phyloP scores from a whole-genome alignment of 805 yeast species.

The Ascoidea rubescens region DNA sequence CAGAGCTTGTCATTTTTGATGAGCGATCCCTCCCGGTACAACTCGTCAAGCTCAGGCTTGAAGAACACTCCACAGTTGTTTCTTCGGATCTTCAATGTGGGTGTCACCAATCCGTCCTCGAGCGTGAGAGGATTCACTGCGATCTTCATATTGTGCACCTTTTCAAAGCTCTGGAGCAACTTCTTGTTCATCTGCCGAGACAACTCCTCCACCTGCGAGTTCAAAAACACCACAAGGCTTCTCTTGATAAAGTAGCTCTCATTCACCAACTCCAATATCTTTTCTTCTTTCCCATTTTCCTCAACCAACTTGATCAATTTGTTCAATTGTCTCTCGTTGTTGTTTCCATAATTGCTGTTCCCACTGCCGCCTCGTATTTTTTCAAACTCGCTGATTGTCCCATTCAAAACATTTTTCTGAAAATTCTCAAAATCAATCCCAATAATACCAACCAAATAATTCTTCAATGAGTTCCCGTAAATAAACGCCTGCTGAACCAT shows the following conservation, averaged over 20 bases:
- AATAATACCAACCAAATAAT: slow-evolving; percentile 35
- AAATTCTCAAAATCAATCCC: slow-evolving; percentile 31
- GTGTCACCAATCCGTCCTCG: slow-evolving; percentile 38
- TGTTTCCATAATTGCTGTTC: not conserved
- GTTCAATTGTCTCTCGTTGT: not conserved
- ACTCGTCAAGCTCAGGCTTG: slow-evolving; percentile 19
- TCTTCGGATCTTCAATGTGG: slow-evolving; percentile 35
- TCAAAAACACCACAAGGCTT: slow-evolving; percentile 15
- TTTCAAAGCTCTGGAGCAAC: slow-evolving; percentile 34
- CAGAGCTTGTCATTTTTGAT: slow-evolving; percentile 1
- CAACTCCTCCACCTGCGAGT: slow-evolving; percentile 1
- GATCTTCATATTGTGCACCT: slow-evolving; percentile 29
- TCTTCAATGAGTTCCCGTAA: slow-evolving; percentile 40
- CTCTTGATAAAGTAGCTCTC: slow-evolving; percentile 17
- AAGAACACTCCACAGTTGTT: slow-evolving; percentile 25
- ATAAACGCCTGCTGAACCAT: slow-evolving; percentile 32
- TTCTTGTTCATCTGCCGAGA: not conserved
- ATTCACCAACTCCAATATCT: slow-evolving; percentile 20
- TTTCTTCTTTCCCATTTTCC: slow-evolving; percentile 2
- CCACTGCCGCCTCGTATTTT: not conserved
- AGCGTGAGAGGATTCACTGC: slow-evolving; percentile 36
- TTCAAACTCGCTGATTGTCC: not conserved
- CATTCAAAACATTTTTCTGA: not conserved
- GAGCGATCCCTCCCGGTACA: slow-evolving; percentile 27
- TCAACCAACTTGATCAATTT: slow-evolving; percentile 12